A percentile compares a stretch with the other conserved stretches of the same genome.
phyloP scores from a whole-genome alignment of 1,284 basidiomycete genomes.

The Puccinia triticina region DNA sequence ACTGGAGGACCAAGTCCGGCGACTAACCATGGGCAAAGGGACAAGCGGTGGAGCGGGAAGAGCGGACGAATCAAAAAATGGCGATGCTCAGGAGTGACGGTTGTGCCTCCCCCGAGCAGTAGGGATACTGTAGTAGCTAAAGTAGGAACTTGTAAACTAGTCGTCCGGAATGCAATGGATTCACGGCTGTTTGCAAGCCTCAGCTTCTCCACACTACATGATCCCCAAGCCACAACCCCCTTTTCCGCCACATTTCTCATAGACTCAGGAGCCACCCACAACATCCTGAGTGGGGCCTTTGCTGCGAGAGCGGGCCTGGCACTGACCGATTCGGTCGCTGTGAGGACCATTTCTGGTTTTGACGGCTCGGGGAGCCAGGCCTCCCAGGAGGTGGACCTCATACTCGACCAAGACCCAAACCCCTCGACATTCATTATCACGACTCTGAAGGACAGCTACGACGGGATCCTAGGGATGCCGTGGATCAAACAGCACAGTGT shows the following conservation, averaged over 20 bases:
- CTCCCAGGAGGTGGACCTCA: background rate
- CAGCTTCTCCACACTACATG: background rate
- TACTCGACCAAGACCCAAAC: background rate
- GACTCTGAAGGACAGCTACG: no score
- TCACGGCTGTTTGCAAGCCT: background rate
- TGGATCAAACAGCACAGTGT: no score
- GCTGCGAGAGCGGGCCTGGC: background rate
- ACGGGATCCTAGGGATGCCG: no score
- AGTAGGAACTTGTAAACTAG: background rate
- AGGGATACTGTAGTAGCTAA: background rate
- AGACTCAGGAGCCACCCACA: background rate
- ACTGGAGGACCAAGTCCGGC: background rate
- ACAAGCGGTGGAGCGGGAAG: no score
- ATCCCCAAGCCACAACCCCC: background rate
- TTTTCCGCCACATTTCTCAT: background rate
- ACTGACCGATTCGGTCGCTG: no score
- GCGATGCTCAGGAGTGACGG: no score
- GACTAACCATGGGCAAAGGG: background rate
- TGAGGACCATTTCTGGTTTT: constrained; percentile 2
- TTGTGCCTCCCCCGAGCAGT: no score
- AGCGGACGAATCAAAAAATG: no score
- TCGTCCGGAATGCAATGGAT: background rate
- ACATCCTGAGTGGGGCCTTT: background rate
- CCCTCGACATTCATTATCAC: constrained; percentile 26
- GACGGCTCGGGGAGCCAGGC: background rate